phyloP scores from a whole-genome alignment of 192 early-diverging fungal species.

The Rhizoclosmatium sp. region DNA sequence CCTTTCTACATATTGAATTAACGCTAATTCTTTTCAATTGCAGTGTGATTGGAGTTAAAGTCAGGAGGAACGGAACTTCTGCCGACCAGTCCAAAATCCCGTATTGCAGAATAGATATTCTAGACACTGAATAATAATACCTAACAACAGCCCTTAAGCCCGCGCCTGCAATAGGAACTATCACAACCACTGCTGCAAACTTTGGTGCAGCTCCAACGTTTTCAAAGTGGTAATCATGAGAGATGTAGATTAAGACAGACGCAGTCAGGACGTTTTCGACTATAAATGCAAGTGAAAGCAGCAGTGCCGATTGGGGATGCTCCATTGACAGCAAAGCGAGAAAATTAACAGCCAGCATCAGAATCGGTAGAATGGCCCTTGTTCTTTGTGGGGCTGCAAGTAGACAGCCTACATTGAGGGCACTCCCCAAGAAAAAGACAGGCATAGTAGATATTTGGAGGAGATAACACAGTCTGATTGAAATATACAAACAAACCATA shows the following conservation, averaged over 20 bases:
- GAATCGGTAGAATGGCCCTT: not conserved
- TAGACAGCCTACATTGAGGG: not conserved
- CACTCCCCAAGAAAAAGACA: not conserved
- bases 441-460: too few relatives aligned
- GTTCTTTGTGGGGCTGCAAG: not conserved
- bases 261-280: not conserved
- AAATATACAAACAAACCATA: too few relatives aligned
- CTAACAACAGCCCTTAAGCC: not conserved
- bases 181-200: not conserved
- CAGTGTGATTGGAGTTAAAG: not conserved
- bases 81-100: not conserved
- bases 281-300: not conserved
- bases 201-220: not conserved
- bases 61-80: not conserved
- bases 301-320: not conserved
- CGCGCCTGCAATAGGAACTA: not conserved
- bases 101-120: too few relatives aligned
- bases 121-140: not conserved
- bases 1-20: too few relatives aligned
- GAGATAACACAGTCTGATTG: too few relatives aligned
- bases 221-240: not conserved
- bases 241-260: not conserved
- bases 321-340: not conserved
- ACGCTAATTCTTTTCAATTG: too few relatives aligned
- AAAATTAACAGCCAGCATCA: not conserved